A percentile compares a stretch with the other conserved stretches of the same genome.
Evolutionary conservation across 192 early-diverging fungal species (phyloP).

Genomic region (Geranomyces michiganensis): DNA sequence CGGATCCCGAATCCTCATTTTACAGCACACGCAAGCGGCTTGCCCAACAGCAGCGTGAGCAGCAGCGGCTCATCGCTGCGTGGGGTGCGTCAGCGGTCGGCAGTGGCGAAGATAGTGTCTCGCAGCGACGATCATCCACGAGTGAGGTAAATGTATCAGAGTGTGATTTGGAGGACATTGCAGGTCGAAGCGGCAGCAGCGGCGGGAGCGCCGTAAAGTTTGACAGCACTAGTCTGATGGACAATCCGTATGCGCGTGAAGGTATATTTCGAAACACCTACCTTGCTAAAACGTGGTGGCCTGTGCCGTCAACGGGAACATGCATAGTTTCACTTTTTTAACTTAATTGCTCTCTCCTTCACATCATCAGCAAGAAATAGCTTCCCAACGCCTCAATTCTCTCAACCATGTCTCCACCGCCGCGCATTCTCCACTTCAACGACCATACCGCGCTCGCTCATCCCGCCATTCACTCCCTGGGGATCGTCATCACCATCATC

Average conservation of each 20-base stretch:
- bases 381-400: not conserved
- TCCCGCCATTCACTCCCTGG: not conserved
- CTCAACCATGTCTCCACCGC: not conserved
- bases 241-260: not conserved
- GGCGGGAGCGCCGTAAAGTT: not conserved
- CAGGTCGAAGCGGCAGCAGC: not conserved
- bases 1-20: conserved; percentile 2
- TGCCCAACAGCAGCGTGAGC: not conserved
- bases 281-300: too few species aligned
- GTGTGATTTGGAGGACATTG: not conserved
- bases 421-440: not conserved
- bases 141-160: not conserved
- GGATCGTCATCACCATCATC: not conserved
- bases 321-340: too few species aligned
- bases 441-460: not conserved
- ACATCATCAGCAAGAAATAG: too few species aligned
- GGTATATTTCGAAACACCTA: too few species aligned
- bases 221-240: not conserved
- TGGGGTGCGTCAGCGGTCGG: too few species aligned
- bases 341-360: not conserved
- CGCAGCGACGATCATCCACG: not conserved
- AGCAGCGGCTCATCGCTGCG: not conserved
- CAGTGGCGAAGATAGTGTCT: not conserved
- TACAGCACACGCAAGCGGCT: not conserved
- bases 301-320: too few species aligned